Conservation (phyloP, 306 rosid genomes). For the Cicer bijugum region DNA sequence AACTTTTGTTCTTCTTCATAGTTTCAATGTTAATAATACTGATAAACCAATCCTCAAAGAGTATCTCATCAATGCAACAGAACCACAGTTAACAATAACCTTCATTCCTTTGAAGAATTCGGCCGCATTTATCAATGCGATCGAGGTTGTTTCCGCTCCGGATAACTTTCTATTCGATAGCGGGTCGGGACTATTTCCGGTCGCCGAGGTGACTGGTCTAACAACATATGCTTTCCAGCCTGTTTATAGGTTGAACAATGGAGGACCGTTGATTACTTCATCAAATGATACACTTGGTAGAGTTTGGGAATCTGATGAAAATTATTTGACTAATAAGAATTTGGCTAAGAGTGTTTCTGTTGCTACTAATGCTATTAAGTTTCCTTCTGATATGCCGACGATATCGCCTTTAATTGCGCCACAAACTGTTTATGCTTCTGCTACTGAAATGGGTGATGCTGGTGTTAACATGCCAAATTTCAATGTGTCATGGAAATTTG, state of each 20-base stretch:
- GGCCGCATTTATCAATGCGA: slow-evolving; percentile 60
- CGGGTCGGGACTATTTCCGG: slow-evolving; percentile 47
- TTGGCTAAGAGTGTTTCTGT: slow-evolving; percentile 42
- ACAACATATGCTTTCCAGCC: slow-evolving; percentile 43
- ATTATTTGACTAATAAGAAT: slow-evolving; percentile 47
- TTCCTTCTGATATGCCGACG: slow-evolving; percentile 26
- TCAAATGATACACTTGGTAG: slow-evolving; percentile 56
- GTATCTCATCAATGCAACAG: slow-evolving; percentile 52
- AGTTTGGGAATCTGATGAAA: slow-evolving; percentile 56
- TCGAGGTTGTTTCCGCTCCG: slow-evolving; percentile 63
- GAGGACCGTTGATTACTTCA: slow-evolving; percentile 59
- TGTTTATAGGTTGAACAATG: slow-evolving; percentile 54
- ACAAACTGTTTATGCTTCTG: slow-evolving; percentile 53
- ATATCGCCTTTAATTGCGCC: slow-evolving; percentile 54
- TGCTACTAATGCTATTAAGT: slow-evolving; percentile 46
- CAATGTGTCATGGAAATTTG: slow-evolving; percentile 65
- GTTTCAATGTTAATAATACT: slow-evolving; percentile 56
- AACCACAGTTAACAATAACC: slow-evolving; percentile 43
- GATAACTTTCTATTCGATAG: slow-evolving; percentile 45
- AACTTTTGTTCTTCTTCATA: slow-evolving; percentile 60
- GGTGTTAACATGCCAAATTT: slow-evolving; percentile 44
- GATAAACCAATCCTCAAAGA: slow-evolving; percentile 57
- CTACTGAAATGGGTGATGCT: slow-evolving; percentile 54
- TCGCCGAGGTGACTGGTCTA: slow-evolving; percentile 42
- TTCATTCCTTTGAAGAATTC: slow-evolving; percentile 61